Evolutionary conservation across 495 filamentous ascomycete genomes (phyloP).

Genomic region (Penicillium herquei): DNA sequence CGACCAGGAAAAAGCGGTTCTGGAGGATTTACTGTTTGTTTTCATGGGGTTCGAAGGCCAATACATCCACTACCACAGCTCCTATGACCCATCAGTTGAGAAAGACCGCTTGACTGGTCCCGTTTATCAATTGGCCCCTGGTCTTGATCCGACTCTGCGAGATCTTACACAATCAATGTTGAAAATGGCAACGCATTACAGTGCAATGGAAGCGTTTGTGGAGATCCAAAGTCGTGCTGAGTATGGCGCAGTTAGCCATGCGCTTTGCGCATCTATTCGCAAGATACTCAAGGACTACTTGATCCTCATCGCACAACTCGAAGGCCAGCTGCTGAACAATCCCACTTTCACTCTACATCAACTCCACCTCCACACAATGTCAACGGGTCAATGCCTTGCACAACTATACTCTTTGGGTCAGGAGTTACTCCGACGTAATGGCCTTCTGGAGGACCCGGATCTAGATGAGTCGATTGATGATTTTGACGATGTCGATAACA

Average conservation of each 20-base stretch:
- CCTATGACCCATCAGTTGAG: conserved; percentile 79
- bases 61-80: conserved; percentile 81
- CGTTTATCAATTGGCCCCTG: conserved; percentile 71
- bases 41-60: conserved; percentile 99
- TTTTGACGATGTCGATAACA: conserved; percentile 80
- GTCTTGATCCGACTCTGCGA: conserved; percentile 85
- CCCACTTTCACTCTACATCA: conserved; percentile 86
- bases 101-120: conserved; percentile 84
- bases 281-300: conserved; percentile 91
- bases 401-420: conserved; percentile 85
- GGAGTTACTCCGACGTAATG: conserved; percentile 83
- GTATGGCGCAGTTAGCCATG: conserved; percentile 94
- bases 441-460: conserved; percentile 75
- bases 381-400: conserved; percentile 82
- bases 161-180: conserved; percentile 86
- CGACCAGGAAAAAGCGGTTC: conserved; percentile 77
- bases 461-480: conserved; percentile 80
- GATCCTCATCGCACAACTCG: conserved; percentile 86
- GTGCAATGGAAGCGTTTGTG: conserved; percentile 85
- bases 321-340: conserved; percentile 86
- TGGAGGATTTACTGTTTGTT: conserved; percentile 89
- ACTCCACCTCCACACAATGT: conserved; percentile 85
- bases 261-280: conserved; percentile 87
- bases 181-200: conserved; percentile 93
- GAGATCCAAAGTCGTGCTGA: conserved; percentile 92